Evolutionary conservation across 257 asterid species (phyloP).

Genomic region (Rhazya stricta): DNA sequence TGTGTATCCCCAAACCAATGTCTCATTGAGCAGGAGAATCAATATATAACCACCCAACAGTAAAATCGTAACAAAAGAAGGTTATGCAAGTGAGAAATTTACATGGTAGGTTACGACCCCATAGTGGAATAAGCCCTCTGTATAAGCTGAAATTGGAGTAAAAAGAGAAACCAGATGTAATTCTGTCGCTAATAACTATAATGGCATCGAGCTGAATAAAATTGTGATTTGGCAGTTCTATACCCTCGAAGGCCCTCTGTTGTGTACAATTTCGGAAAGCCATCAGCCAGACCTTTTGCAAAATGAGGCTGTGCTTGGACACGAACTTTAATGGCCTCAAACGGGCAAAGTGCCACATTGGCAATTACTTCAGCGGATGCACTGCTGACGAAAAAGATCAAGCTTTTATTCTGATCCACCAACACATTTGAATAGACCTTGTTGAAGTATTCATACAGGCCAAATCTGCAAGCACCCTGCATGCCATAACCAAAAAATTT

Average conservation of each 20-base stretch:
- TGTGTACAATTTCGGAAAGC: slow-evolving; percentile 36
- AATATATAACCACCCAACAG: not conserved
- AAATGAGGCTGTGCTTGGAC: slow-evolving; percentile 44
- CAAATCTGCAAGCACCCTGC: slow-evolving; percentile 53
- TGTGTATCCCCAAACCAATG: not conserved
- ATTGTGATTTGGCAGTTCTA: slow-evolving; percentile 5
- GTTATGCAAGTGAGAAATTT: slow-evolving; percentile 16
- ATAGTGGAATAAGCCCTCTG: slow-evolving; percentile 42
- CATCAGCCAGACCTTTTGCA: slow-evolving; percentile 41
- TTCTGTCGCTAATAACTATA: not conserved
- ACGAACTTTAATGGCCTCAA: slow-evolving; percentile 46
- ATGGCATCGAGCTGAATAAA: slow-evolving; percentile 3
- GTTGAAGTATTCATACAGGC: slow-evolving; percentile 43
- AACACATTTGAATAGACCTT: slow-evolving; percentile 29
- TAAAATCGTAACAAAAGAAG: not conserved
- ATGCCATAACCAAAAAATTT: slow-evolving; percentile 43
- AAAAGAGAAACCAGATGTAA: slow-evolving; percentile 3
- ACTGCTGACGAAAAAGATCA: slow-evolving; percentile 33
- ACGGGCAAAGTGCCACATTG: slow-evolving; percentile 41
- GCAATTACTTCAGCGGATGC: slow-evolving; percentile 44
- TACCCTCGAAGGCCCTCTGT: slow-evolving; percentile 44
- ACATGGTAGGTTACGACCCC: slow-evolving; percentile 50
- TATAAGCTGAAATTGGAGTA: slow-evolving; percentile 33
- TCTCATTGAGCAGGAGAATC: not conserved
- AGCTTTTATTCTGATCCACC: slow-evolving; percentile 38